These are phyloP conservation scores for Xylaria sp. DNA, from an alignment of 2,329 filamentous ascomycete species.

Conservation along the genomic window DNA sequence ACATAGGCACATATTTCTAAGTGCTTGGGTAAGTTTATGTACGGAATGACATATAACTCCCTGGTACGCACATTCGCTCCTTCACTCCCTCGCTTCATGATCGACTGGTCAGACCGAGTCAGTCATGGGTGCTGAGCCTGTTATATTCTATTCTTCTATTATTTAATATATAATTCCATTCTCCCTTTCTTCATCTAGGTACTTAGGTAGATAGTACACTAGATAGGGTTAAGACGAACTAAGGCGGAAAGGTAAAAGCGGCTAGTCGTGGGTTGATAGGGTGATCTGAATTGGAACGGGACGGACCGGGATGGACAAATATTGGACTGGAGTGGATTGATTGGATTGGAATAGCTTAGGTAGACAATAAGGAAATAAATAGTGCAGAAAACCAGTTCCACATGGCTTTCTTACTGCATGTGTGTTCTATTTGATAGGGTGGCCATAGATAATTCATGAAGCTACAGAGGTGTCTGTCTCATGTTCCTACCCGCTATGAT, in stretches of 20 bases:
- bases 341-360: neutral
- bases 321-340: neutral
- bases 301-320: no score
- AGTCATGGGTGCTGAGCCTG: neutral
- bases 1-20: neutral
- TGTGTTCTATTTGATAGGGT: neutral
- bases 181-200: neutral
- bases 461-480: no score
- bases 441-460: no score
- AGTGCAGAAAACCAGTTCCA: neutral
- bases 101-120: neutral
- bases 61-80: neutral
- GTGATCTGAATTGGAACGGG: neutral
- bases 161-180: slow-evolving; percentile 29
- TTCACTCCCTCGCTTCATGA: neutral
- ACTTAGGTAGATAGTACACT: neutral
- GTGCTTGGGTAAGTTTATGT: neutral
- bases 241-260: neutral
- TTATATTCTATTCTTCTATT: slow-evolving; percentile 15
- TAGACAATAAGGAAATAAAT: neutral
- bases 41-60: neutral
- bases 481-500: no score
- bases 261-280: neutral
- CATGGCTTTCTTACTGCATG: neutral
- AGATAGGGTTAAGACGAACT: neutral